These are phyloP conservation scores for Cordyceps cateniannulata DNA, from an alignment of 2,329 filamentous ascomycete species.

Conservation along the genomic window DNA sequence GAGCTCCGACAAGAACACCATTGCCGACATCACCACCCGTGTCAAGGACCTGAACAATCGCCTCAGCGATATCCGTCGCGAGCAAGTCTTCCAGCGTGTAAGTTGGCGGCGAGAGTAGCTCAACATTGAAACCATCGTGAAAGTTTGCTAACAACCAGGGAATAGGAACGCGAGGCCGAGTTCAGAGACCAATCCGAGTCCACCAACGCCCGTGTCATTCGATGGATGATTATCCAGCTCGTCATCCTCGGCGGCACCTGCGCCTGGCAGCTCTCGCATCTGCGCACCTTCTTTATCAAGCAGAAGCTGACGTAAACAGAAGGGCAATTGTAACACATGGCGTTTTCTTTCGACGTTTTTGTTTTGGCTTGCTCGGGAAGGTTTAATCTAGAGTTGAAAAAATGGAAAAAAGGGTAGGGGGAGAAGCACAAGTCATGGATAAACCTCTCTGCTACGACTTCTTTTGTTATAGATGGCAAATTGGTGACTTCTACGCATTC, in stretches of 20 bases:
- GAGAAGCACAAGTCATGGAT: neutral
- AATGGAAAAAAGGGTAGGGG: neutral
- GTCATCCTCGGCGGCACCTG: slow-evolving; percentile 79
- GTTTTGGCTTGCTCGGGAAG: slow-evolving; percentile 4
- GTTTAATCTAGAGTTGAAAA: slow-evolving; percentile 2
- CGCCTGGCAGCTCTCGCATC: slow-evolving; percentile 93
- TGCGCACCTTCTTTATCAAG: slow-evolving; percentile 98
- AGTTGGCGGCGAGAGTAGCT: slow-evolving; percentile 19
- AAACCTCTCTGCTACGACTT: neutral
- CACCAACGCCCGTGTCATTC: slow-evolving; percentile 84
- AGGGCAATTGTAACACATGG: slow-evolving; percentile 1
- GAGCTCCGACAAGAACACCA: slow-evolving; percentile 87
- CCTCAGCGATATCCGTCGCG: slow-evolving; percentile 79
- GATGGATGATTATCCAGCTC: slow-evolving; percentile 90
- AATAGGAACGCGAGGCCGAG: slow-evolving; percentile 88
- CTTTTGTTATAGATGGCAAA: neutral
- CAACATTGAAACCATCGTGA: neutral
- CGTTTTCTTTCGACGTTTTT: neutral
- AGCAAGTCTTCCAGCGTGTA: slow-evolving; percentile 95
- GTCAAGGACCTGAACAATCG: slow-evolving; percentile 84
- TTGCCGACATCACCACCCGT: slow-evolving; percentile 80
- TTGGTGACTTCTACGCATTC: neutral
- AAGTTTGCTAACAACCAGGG: slow-evolving; percentile 2
- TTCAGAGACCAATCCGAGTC: slow-evolving; percentile 96
- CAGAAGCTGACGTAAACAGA: slow-evolving; percentile 82